Base-by-base conservation (phyloP, 2,329 filamentous ascomycete species). In the Botryosphaeria dothidea region DNA sequence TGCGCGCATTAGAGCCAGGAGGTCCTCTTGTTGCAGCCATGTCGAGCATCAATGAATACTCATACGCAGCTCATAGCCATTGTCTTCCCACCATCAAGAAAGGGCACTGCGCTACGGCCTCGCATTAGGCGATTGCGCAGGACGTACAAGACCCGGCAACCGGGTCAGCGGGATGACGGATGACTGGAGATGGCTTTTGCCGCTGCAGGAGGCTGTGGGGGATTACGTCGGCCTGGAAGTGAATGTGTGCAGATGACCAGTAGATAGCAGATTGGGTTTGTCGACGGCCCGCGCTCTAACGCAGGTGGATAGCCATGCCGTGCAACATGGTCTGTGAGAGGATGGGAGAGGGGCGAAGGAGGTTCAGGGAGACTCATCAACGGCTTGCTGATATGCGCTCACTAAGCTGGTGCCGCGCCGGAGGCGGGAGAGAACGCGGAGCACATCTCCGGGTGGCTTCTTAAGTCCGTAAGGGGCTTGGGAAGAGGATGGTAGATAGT, bases 151-250 rank as follows among this genome's bases (percentile, higher is more conserved):
- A 34, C 27, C 56, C 56, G 41, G 13, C 9, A 34, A 60, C 56
- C 56, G 25, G 56, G 56, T 60, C 56, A 34, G 41, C 41, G 56
- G 54, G 23, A 21, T 23, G 56, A 29, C 36, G 38, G 25, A 9
- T 60, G 56, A 60, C 56, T 34, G 41, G 17, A 60, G 23, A 60
- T 19, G 56, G 56, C 25, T 23, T 60, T 60, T 60, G 56, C 56
- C 41, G 56, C 56, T 60, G 56, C 56, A 60, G 41, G 41, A 60
- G 56, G 41, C 41, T 60, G 52, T 27, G 38, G 38, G n/a, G 41
- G 56, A 60, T 60, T 46, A 46, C 56, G 41, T 60, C 23, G 41
- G 49, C 25, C 41, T 45, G 27, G 27, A 60, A 41, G 56, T 41
- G 19, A 23, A 46, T 3, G 17, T 46, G 56, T 11, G 56, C 56